Conservation (phyloP, 2,329 filamentous ascomycete species). For the Diaporthe helianthi region DNA sequence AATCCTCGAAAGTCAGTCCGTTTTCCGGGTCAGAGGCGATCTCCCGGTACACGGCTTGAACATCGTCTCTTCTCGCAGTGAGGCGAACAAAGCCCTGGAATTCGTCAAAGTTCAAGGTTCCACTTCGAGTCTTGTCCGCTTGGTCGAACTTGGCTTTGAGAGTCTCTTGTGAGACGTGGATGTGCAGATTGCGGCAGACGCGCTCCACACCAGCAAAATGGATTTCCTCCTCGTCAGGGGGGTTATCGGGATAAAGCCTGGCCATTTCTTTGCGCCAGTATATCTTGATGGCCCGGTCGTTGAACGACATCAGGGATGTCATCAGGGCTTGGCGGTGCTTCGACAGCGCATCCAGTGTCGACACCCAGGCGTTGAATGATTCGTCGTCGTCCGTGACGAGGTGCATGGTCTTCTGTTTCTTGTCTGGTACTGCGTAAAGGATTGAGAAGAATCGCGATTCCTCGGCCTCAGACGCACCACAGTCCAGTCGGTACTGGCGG, state of each 20-base stretch:
- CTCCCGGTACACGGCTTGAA: constrained; percentile 74
- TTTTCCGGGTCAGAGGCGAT: constrained; percentile 63
- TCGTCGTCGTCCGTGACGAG: constrained; percentile 79
- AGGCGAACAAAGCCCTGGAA: constrained; percentile 85
- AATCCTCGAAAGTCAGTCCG: constrained; percentile 76
- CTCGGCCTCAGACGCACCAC: constrained; percentile 70
- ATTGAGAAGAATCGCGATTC: constrained; percentile 88
- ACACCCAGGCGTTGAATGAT: constrained; percentile 80
- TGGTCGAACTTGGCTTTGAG: constrained; percentile 76
- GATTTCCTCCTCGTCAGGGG: constrained; percentile 70
- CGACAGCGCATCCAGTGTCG: constrained; percentile 82
- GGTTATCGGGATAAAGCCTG: constrained; percentile 62
- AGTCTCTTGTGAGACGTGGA: constrained; percentile 81
- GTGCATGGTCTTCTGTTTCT: constrained; percentile 87
- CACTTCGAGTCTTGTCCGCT: constrained; percentile 70
- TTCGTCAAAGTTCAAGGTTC: constrained; percentile 76
- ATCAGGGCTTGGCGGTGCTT: constrained; percentile 89
- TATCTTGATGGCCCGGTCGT: constrained; percentile 78
- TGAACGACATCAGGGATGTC: constrained; percentile 85
- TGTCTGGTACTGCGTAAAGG: constrained; percentile 80
- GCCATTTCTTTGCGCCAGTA: constrained; percentile 90
- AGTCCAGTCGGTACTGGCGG: constrained; percentile 87
- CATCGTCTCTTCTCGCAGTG: constrained; percentile 84
- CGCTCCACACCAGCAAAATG: constrained; percentile 81
- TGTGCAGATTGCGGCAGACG: constrained; percentile 88